Conservation (phyloP, 768 basidiomycete genomes). For the Daedalea quercina region DNA sequence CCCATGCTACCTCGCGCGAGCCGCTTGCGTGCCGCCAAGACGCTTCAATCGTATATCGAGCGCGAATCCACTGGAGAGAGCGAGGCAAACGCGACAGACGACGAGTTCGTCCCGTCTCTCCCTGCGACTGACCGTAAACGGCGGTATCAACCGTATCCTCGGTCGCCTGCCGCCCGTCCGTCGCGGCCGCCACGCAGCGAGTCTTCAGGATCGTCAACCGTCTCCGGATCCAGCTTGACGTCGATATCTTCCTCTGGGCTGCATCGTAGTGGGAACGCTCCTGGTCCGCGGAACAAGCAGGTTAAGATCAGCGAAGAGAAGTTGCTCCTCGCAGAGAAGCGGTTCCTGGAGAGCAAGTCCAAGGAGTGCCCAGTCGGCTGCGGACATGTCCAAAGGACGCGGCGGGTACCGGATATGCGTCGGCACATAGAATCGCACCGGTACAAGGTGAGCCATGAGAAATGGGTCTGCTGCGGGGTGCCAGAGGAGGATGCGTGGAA, state of each 20-base stretch:
- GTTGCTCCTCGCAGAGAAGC: not conserved
- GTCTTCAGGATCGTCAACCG: not conserved
- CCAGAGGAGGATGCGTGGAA: not conserved
- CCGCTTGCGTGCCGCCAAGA: not conserved
- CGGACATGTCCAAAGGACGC: slow-evolving; percentile 5
- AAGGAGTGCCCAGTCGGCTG: slow-evolving; percentile 3
- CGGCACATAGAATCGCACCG: slow-evolving; percentile 11
- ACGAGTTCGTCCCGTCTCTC: not conserved
- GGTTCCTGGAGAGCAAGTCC: not conserved
- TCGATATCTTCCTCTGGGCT: not conserved
- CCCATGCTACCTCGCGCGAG: not conserved
- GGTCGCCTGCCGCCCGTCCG: not conserved
- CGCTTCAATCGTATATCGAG: not conserved
- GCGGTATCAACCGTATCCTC: not conserved
- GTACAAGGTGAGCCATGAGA: not conserved
- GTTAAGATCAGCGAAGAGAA: not conserved
- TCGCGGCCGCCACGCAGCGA: not conserved
- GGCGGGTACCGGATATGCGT: slow-evolving; percentile 8
- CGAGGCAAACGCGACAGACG: not conserved
- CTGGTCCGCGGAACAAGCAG: not conserved
- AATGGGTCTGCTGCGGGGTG: slow-evolving; percentile 15
- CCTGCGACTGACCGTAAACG: not conserved
- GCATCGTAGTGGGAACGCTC: not conserved
- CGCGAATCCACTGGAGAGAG: not conserved
- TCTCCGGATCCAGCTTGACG: not conserved